Percentiles rank a stretch among this genome's conserved stretches.
Evolutionary conservation across 2,329 filamentous ascomycete species (phyloP).

Genomic region (Cercospora brassicicola): DNA sequence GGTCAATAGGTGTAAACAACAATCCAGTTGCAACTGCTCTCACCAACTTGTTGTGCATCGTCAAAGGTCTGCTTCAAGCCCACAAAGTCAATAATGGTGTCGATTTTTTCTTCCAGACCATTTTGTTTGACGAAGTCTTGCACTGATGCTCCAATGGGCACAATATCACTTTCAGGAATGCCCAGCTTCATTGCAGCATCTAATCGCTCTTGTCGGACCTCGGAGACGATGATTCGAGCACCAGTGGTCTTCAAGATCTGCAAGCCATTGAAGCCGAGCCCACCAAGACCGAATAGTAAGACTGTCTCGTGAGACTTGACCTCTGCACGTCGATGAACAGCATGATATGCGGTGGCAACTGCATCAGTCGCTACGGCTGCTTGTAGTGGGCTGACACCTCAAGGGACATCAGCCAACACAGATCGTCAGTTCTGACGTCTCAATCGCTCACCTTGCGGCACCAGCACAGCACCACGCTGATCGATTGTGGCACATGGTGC

Average conservation of each 20-base stretch:
- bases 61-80: slow-evolving; percentile 41
- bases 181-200: neutral
- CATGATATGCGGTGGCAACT: neutral
- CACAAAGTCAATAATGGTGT: slow-evolving; percentile 23
- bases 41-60: slow-evolving; percentile 42
- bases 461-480: neutral
- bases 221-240: neutral
- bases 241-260: neutral
- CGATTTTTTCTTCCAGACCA: slow-evolving; percentile 16
- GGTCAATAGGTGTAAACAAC: too few relatives aligned
- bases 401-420: too few relatives aligned
- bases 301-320: neutral
- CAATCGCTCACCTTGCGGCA: neutral
- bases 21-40: too few relatives aligned
- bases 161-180: neutral
- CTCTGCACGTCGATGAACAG: neutral
- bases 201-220: neutral
- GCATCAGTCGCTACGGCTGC: neutral
- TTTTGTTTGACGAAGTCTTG: neutral
- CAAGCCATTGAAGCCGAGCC: neutral
- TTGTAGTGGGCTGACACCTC: neutral
- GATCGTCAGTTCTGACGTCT: too few relatives aligned
- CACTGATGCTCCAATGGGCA: too few relatives aligned
- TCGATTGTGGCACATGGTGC: neutral
- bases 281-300: neutral